Evolutionary conservation across 805 yeast genomes (phyloP).

Genomic region (Starmera quercuum): DNA sequence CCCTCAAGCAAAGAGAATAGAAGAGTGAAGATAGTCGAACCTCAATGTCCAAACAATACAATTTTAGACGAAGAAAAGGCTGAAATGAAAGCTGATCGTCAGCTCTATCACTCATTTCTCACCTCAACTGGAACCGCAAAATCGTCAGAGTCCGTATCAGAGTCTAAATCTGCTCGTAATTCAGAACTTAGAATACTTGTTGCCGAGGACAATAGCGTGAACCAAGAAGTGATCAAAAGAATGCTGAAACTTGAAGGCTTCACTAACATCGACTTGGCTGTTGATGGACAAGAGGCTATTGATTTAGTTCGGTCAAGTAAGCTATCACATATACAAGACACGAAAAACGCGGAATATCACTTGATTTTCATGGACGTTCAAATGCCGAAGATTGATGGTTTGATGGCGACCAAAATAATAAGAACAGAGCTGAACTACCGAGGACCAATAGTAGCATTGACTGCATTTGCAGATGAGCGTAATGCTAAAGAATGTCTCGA

Average conservation of each 20-base stretch:
- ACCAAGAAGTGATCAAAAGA: conserved; percentile 87
- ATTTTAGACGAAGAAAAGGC: neutral
- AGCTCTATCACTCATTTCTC: conserved; percentile 23
- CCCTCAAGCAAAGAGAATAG: conserved; percentile 43
- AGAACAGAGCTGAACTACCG: conserved; percentile 51
- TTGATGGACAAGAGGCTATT: conserved; percentile 88
- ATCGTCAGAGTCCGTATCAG: conserved; percentile 16
- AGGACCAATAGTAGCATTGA: conserved; percentile 84
- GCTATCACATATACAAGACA: conserved; percentile 11
- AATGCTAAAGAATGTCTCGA: conserved; percentile 79
- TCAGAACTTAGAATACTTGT: conserved; percentile 50
- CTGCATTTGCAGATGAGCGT: conserved; percentile 92
- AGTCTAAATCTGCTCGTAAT: neutral
- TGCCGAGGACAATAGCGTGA: conserved; percentile 91
- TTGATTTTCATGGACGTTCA: conserved; percentile 94
- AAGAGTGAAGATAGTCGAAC: conserved; percentile 29
- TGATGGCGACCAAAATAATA: conserved; percentile 71
- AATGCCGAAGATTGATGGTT: conserved; percentile 92
- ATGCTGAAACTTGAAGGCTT: conserved; percentile 86
- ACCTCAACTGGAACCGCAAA: conserved; percentile 35
- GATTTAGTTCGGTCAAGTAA: conserved; percentile 56
- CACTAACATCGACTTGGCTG: conserved; percentile 62
- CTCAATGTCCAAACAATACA: conserved; percentile 8
- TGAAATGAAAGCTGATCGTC: conserved; percentile 1
- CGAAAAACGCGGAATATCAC: conserved; percentile 40